Evolutionary conservation across 2,329 filamentous ascomycete genomes (phyloP), one percentile per base, ranked within the genome.

Genomic region (Knufia fluminis): DNA sequence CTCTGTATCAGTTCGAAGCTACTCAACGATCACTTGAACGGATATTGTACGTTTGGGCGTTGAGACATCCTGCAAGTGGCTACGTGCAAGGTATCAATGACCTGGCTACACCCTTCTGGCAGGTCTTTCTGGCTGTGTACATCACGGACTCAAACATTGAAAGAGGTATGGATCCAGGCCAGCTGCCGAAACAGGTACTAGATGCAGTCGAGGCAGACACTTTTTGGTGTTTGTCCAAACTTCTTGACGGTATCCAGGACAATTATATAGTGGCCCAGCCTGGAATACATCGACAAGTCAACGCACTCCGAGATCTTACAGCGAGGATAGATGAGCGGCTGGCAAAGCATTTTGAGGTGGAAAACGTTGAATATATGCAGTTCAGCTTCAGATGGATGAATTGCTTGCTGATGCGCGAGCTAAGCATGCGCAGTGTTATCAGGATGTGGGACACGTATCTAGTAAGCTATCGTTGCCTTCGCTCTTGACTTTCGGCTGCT

Each of bases 341-440:
- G 42, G 87, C 90, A 2, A 92, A 86, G 59, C 92, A 98, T 64
- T 74, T 98, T 35, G 88, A 96, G 64, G 78, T 78, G 20, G 89
- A 97, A 67, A 84, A 89, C 26, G 88, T 98, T 23, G 92, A 98
- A 64, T 98, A 98, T 63, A 98, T 98, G 61, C 92, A 98, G 64
- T 98, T 98, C 69, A 96, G 89, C 68, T 98, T 98, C 66, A 79
- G 92, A 50, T 98, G 92, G 92, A 98, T 98, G 92, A 98, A 98
- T 62, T 98, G 92, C 66, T 78, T 98, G 46, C 74, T 98, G 57
- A 98, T 98, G 92, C 80, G 92, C 55, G 92, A 98, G 70, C 86
- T 98, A 57, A 95, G 86, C 64, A 91, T 98, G 50, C 86, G 83
- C 66, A 97, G 96, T 65, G 96, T 89, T 0, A 94, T 98, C 56